phyloP scores from a whole-genome alignment of 2,329 filamentous ascomycete genomes.

The Fusarium nisikadoi region DNA sequence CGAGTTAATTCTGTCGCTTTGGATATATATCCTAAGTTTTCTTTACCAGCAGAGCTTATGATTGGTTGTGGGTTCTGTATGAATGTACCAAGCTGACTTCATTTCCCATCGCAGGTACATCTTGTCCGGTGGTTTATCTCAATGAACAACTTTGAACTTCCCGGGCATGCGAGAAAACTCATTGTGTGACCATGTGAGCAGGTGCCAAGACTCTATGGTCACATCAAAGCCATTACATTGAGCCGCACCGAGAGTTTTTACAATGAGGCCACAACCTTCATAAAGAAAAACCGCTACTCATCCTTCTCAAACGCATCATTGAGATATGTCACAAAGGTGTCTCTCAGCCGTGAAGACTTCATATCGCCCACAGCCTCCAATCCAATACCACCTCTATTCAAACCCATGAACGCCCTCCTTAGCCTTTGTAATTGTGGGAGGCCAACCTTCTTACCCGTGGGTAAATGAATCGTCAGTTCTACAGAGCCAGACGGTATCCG shows the following conservation, averaged over 20 bases:
- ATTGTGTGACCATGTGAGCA: not conserved
- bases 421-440: constrained; percentile 81
- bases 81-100: not conserved
- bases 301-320: constrained; percentile 73
- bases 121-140: not conserved
- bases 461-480: constrained; percentile 71
- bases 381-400: constrained; percentile 78
- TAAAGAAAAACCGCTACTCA: constrained; percentile 48
- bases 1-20: not conserved
- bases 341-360: constrained; percentile 64
- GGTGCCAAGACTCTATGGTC: not conserved
- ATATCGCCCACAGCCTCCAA: constrained; percentile 66
- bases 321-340: constrained; percentile 73
- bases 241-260: not conserved
- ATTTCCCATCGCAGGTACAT: not conserved
- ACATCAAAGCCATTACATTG: not conserved
- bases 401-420: constrained; percentile 78
- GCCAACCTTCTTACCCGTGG: constrained; percentile 69
- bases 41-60: no score
- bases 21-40: not conserved
- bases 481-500: constrained; percentile 53
- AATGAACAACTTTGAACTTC: not conserved
- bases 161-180: not conserved
- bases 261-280: not conserved
- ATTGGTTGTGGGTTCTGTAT: no score